phyloP scores from a whole-genome alignment of 257 asterid genomes.

The Agastache rugosa region DNA sequence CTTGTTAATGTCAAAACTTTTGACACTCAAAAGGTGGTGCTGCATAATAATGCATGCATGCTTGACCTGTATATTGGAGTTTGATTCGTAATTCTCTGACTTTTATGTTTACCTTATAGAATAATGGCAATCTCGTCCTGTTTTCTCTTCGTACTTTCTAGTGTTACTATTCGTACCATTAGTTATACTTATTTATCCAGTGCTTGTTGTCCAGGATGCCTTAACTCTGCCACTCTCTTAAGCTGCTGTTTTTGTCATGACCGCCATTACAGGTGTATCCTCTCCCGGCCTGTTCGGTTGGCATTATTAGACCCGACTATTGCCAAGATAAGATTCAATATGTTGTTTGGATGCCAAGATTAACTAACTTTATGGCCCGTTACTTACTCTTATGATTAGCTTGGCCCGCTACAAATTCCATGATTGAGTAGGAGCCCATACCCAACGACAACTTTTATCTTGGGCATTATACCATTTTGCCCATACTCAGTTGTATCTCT shows the following conservation, averaged over 20 bases:
- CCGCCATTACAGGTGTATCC: background rate
- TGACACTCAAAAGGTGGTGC: constrained; percentile 15
- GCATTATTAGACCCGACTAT: too few species aligned
- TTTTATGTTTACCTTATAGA: constrained; percentile 4
- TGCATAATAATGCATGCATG: background rate
- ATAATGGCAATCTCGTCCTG: background rate
- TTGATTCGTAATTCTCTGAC: constrained; percentile 6
- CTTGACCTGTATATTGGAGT: constrained; percentile 29
- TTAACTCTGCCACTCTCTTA: background rate
- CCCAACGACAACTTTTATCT: too few species aligned
- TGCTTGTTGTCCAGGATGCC: background rate
- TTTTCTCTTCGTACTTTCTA: background rate
- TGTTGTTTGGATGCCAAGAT: too few species aligned
- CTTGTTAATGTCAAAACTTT: background rate
- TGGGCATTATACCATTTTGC: too few species aligned
- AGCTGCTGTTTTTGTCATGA: background rate
- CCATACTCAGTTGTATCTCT: too few species aligned
- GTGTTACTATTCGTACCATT: background rate
- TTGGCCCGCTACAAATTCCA: too few species aligned
- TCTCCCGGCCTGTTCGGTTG: too few species aligned
- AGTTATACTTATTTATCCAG: background rate
- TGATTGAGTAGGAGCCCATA: too few species aligned
- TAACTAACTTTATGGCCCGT: too few species aligned
- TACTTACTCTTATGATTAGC: too few species aligned
- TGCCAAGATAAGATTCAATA: too few species aligned